Base-by-base conservation (phyloP, 2,329 filamentous ascomycete species). In the Penicillium sp. region DNA sequence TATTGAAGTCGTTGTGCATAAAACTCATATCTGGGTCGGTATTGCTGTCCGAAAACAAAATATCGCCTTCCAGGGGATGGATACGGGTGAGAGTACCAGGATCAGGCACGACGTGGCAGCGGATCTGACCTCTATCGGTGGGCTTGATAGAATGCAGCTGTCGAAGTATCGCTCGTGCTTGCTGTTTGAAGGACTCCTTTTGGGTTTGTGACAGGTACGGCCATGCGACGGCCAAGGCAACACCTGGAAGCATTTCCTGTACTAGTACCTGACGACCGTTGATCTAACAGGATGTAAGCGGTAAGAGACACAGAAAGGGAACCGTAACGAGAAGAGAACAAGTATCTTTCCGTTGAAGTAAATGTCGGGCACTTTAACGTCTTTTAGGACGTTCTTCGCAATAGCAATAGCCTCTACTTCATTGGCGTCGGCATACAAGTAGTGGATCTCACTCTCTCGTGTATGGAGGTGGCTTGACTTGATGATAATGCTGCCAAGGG, bases 341-440 rank as follows among this genome's bases (percentile, higher is more conserved):
- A 24, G 11, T 66, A 76, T 72, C 71, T 75, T 75, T 50, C 71
- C 69, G 9, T 69, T 37, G 66, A 77, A 77, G 52, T 72, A 76
- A 9, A 78, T 73, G 0, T 70, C 53, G 3, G 76, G 73, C 2
- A 76, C 66, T 59, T 58, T 69, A 6, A 75, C 55, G 32, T 66
- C 59, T 5, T 58, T 57, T 5, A 77, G 49, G 10, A 62, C 57
- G 2, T 49, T 55, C 55, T 62, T 70, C 22, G 69, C 74, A n/a
- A 76, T 34, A 51, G 59, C 50, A 59, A 63, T 67, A 22, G 73
- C 75, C n/a, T 63, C 39, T 2, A 72, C 51, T 54, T 79, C 76
- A 56, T 79, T 79, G 3, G 66, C 67, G 63, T 79, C 76, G 14
- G 72, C 71, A 51, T 70, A 75, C 11, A 75, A 74, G 62, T 72